phyloP scores from a whole-genome alignment of 208 protist species.

The Acanthamoeba culbertsoni region DNA sequence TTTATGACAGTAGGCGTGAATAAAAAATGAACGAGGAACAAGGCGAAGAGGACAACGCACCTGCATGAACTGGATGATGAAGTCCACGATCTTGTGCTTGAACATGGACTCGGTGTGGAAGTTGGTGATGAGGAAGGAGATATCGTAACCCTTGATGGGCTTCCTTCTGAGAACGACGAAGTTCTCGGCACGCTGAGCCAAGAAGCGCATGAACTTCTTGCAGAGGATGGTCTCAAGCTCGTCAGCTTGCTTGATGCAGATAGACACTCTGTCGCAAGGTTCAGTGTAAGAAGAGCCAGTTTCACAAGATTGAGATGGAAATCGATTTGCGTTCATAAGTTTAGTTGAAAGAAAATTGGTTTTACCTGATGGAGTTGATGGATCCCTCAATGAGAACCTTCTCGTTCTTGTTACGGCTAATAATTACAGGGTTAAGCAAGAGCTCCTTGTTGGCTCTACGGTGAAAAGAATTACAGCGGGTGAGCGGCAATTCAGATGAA shows the following conservation, averaged over 20 bases:
- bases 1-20: neutral
- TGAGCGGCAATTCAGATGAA: neutral
- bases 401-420: slow-evolving; percentile 87
- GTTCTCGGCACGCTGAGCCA: slow-evolving; percentile 92
- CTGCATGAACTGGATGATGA: slow-evolving; percentile 90
- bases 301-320: neutral
- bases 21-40: neutral
- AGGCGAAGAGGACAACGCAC: neutral
- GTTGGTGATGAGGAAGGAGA: slow-evolving; percentile 97
- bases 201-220: slow-evolving; percentile 93
- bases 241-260: slow-evolving; percentile 89
- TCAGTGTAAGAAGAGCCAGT: too few relatives aligned
- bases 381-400: slow-evolving; percentile 92
- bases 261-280: neutral
- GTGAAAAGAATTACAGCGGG: neutral
- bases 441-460: slow-evolving; percentile 83
- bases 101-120: slow-evolving; percentile 94
- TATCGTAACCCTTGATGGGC: slow-evolving; percentile 93
- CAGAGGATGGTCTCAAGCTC: slow-evolving; percentile 92
- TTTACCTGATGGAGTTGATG: slow-evolving; percentile 93
- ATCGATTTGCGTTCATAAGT: slow-evolving; percentile 67
- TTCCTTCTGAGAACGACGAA: slow-evolving; percentile 95
- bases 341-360: slow-evolving; percentile 92
- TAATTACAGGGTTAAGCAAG: slow-evolving; percentile 88
- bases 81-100: slow-evolving; percentile 94